phyloP scores from a whole-genome alignment of 208 protist species.

The Acanthamoeba polyphaga region DNA sequence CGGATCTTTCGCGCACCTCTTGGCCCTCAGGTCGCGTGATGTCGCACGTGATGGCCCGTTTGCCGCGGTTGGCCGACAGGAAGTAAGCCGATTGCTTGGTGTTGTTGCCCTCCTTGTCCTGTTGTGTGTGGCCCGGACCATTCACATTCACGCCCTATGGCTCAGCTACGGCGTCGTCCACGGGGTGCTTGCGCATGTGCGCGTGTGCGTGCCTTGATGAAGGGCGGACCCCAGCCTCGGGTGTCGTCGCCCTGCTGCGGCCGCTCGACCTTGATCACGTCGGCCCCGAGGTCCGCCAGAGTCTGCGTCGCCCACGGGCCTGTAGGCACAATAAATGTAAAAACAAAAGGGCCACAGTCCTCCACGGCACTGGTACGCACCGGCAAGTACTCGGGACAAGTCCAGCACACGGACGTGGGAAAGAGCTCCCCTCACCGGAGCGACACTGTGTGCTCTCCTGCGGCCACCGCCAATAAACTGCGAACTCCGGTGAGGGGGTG shows the following conservation, averaged over 20 bases:
- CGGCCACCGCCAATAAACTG: neutral
- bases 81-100: slow-evolving; percentile 78
- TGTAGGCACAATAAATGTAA: no score
- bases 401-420: slow-evolving; percentile 22
- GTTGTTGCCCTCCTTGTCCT: slow-evolving; percentile 33
- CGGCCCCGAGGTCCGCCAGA: slow-evolving; percentile 80
- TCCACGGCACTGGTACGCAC: no score
- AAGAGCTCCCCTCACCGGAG: neutral
- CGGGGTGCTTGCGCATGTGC: no score
- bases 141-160: neutral
- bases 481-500: no score
- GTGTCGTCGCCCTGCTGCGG: slow-evolving; percentile 80
- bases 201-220: slow-evolving; percentile 40
- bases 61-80: slow-evolving; percentile 80
- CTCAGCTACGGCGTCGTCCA: no score
- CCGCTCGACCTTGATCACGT: slow-evolving; percentile 82
- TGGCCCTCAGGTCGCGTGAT: slow-evolving; percentile 68
- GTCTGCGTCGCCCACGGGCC: slow-evolving; percentile 79
- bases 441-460: neutral
- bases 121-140: neutral
- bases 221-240: slow-evolving; percentile 80
- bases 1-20: neutral
- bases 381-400: neutral
- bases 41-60: slow-evolving; percentile 77
- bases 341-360: no score